phyloP scores from a whole-genome alignment of 2,329 filamentous ascomycete genomes.

The Talaromyces amestolkiae region DNA sequence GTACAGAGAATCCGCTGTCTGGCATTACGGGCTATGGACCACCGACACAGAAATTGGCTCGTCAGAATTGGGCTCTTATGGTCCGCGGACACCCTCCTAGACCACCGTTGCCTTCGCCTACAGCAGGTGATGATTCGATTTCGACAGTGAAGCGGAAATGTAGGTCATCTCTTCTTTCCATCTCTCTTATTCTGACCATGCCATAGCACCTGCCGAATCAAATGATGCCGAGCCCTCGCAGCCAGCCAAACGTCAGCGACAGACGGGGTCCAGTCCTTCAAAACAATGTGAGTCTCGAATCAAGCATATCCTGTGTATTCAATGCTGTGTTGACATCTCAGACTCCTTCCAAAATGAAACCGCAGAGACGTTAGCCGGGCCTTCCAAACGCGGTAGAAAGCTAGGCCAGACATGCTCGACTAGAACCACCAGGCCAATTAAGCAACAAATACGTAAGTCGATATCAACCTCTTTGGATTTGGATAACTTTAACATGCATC shows the following conservation, averaged over 20 bases:
- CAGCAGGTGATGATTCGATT: background rate
- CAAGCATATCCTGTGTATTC: background rate
- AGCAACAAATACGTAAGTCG: background rate
- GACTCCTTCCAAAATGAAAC: background rate
- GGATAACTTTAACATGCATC: background rate
- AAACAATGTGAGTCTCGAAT: background rate
- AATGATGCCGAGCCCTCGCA: background rate
- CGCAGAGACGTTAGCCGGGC: background rate
- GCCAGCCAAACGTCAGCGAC: background rate
- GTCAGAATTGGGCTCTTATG: slow-evolving; percentile 15
- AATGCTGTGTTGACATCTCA: background rate
- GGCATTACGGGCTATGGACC: slow-evolving; percentile 21
- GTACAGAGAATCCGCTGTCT: slow-evolving; percentile 13
- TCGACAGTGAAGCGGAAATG: background rate
- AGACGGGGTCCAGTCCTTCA: background rate
- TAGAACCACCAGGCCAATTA: background rate
- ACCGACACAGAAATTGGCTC: background rate
- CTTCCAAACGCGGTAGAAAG: slow-evolving; percentile 2
- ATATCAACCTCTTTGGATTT: background rate
- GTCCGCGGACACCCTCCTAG: background rate
- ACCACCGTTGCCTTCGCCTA: background rate
- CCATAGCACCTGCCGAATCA: background rate
- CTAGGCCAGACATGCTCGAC: background rate
- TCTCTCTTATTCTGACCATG: background rate
- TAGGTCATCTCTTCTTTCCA: background rate